Evolutionary conservation across 331 rosid species (phyloP).

Genomic region (Rosa hybrid): DNA sequence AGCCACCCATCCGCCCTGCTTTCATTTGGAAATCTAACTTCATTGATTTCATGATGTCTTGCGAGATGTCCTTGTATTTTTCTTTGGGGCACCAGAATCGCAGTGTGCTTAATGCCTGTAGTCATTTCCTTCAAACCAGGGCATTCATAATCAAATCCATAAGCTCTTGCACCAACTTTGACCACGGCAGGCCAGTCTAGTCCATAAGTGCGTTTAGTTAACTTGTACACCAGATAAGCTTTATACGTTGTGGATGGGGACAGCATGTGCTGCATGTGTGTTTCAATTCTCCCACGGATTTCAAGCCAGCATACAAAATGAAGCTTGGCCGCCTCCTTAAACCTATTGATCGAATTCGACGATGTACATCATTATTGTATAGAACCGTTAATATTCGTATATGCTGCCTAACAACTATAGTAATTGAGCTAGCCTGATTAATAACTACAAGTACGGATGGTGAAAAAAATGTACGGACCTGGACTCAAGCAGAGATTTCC

Average conservation of each 20-base stretch:
- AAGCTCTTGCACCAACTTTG: neutral
- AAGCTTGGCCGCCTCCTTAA: constrained; percentile 36
- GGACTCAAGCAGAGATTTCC: constrained; percentile 25
- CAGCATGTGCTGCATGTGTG: constrained; percentile 14
- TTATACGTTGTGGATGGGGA: constrained; percentile 37
- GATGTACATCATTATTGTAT: neutral
- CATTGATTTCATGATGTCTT: neutral
- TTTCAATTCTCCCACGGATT: constrained; percentile 32
- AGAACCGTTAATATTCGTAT: neutral
- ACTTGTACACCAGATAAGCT: constrained; percentile 36
- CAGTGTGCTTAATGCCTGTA: neutral
- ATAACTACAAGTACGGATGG: neutral
- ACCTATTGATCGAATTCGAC: neutral
- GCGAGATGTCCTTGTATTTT: neutral
- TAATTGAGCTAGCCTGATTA: neutral
- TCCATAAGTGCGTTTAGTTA: neutral
- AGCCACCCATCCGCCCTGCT: constrained; percentile 44
- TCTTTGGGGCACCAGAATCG: neutral
- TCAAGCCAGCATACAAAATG: constrained; percentile 31
- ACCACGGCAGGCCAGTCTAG: neutral
- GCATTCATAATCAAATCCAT: neutral
- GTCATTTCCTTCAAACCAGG: neutral
- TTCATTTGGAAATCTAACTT: constrained; percentile 10
- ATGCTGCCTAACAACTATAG: too few species aligned
- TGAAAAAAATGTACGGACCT: constrained; percentile 8